phyloP scores from a whole-genome alignment of 73 alveolate species.

The Paramecium octaurelia region DNA sequence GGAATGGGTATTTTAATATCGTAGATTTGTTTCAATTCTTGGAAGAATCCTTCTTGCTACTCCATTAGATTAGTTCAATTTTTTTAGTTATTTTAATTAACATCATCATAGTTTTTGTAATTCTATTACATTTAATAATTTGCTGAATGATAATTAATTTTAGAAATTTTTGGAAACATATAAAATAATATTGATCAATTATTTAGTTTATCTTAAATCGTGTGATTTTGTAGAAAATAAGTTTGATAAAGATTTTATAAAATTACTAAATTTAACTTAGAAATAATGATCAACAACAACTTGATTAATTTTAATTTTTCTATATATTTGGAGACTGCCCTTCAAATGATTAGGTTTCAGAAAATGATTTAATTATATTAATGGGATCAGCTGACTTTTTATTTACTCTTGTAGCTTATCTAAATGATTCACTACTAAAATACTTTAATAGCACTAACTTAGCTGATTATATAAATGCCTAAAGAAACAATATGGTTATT shows the following conservation, averaged over 20 bases:
- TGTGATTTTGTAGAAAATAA: not conserved
- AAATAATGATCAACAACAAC: not conserved
- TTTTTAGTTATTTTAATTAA: not conserved
- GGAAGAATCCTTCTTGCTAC: not conserved
- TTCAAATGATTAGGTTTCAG: not conserved
- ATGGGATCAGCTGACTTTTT: not conserved
- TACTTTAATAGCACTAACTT: not conserved
- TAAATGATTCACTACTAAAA: not conserved
- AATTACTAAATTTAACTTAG: not conserved
- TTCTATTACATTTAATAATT: not conserved
- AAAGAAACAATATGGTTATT: not conserved
- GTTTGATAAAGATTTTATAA: not conserved
- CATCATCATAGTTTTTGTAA: not conserved
- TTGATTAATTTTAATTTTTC: not conserved
- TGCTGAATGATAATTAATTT: no score
- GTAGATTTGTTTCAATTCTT: not conserved
- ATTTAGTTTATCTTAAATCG: no score
- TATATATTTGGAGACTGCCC: not conserved
- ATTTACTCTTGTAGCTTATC: not conserved
- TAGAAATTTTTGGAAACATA: not conserved
- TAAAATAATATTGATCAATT: no score
- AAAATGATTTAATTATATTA: not conserved
- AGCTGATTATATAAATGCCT: constrained; percentile 13
- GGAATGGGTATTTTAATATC: not conserved
- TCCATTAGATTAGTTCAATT: not conserved